Percentiles rank a stretch among this genome's conserved stretches.
phyloP scores from a whole-genome alignment of 805 yeast genomes.

The Yamadazyma akitaensis region DNA sequence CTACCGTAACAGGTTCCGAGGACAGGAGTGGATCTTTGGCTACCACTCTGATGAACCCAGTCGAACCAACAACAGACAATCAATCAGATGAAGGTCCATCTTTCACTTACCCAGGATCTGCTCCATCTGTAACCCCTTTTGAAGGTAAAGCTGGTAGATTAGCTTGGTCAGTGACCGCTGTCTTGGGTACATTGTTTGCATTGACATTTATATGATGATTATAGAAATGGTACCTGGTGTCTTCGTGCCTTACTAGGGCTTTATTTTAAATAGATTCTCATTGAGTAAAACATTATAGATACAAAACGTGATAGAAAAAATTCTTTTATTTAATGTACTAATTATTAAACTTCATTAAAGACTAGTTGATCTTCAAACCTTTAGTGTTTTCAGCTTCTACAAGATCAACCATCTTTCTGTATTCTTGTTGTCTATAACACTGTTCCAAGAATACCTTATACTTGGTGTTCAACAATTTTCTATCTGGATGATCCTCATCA shows the following conservation, averaged over 20 bases:
- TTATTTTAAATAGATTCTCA: too few relatives aligned
- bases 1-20: neutral
- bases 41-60: neutral
- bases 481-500: constrained; percentile 55
- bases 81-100: neutral
- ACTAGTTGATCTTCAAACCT: constrained; percentile 1
- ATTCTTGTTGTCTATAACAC: constrained; percentile 75
- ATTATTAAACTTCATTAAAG: neutral
- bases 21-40: neutral
- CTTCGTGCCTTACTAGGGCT: too few relatives aligned
- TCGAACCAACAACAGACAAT: neutral
- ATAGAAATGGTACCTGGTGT: too few relatives aligned
- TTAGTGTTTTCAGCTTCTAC: constrained; percentile 29
- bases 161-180: neutral
- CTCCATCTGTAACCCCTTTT: neutral
- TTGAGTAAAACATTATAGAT: too few relatives aligned
- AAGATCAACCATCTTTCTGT: constrained; percentile 64
- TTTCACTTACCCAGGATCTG: neutral
- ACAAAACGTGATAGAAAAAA: too few relatives aligned
- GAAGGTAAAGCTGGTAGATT: neutral
- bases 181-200: neutral
- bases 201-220: neutral
- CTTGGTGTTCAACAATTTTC: constrained; percentile 69
- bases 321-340: neutral
- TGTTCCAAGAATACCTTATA: constrained; percentile 86